Base-by-base conservation (phyloP, 139 green algal species). In the Closterium sp. region DNA sequence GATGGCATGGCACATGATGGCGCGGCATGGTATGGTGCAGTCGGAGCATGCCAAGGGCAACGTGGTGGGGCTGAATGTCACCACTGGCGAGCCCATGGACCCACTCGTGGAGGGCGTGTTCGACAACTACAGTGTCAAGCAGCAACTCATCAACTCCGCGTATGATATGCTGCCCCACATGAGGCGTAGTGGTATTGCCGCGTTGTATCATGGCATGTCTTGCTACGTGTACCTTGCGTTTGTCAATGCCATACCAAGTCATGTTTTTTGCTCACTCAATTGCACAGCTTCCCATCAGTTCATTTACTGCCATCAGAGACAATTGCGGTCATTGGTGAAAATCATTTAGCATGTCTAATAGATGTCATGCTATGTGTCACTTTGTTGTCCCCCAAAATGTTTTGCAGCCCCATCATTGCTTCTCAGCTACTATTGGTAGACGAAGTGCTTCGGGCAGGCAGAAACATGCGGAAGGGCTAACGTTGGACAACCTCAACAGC, bases 41-140 rank as follows among this genome's bases (percentile, higher is more conserved):
- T 94, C 92, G 88, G 98, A 99, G 95, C 89, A 96, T 34, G 97
- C 98, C 91, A 94, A 93, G 0, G 98, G 98, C 86, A 96, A 94
- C 86, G 90, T 95, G 10, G 97, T 98, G 50, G 98, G 98, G 1
- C 91, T 99, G 30, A 98, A 99, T 93, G 91, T 99, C 10, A 90
- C 93, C 22, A 98, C 97, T 1, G 98, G 98, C 3, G 97, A 99
- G 92, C 96, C 98, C 24, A 96, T 97, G 29, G 97, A 99, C 95
- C 97, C 98, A 0, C 88, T 87, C 28, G 90, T 97, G 32, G 93
- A 95, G 13, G 98, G 98, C 86, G 95, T 99, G n/a, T 98, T 97
- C 92, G 98, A 99, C 95, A 99, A 99, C 95, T 97, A 97, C 92
- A 96, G 97, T 9, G 98, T 99, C n/a, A 99, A 99, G 97, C 94